phyloP scores from a whole-genome alignment of 805 yeast species.

The Candida sonorensis region DNA sequence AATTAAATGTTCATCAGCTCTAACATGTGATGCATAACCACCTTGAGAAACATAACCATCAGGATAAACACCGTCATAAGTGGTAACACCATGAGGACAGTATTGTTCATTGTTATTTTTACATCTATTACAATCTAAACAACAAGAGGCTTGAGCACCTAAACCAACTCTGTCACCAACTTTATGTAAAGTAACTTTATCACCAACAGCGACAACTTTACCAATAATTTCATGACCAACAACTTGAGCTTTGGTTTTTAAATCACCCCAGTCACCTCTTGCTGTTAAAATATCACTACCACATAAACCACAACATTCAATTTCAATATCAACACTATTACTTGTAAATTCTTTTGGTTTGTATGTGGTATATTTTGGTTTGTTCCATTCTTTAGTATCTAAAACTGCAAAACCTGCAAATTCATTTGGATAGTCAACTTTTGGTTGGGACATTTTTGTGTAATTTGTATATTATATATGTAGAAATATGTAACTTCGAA shows the following conservation, averaged over 20 bases:
- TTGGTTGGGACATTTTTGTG: constrained; percentile 1
- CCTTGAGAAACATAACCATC: constrained; percentile 33
- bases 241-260: constrained; percentile 32
- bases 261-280: constrained; percentile 36
- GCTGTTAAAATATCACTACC: constrained; percentile 56
- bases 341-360: constrained; percentile 39
- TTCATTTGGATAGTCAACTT: constrained; percentile 41
- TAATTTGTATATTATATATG: no score
- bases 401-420: constrained; percentile 53
- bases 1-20: constrained; percentile 38
- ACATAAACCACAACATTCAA: constrained; percentile 60
- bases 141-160: constrained; percentile 36
- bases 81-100: constrained; percentile 34
- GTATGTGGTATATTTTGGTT: constrained; percentile 45
- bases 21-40: constrained; percentile 42
- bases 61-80: constrained; percentile 33
- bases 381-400: constrained; percentile 45
- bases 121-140: constrained; percentile 32
- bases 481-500: no score
- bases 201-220: constrained; percentile 32
- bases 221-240: constrained; percentile 47
- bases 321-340: constrained; percentile 49
- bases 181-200: constrained; percentile 28
- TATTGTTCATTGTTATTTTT: constrained; percentile 37
- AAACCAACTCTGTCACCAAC: constrained; percentile 41